Evolutionary conservation across 208 protist species (phyloP).

Genomic region (Naegleria lovaniensis): DNA sequence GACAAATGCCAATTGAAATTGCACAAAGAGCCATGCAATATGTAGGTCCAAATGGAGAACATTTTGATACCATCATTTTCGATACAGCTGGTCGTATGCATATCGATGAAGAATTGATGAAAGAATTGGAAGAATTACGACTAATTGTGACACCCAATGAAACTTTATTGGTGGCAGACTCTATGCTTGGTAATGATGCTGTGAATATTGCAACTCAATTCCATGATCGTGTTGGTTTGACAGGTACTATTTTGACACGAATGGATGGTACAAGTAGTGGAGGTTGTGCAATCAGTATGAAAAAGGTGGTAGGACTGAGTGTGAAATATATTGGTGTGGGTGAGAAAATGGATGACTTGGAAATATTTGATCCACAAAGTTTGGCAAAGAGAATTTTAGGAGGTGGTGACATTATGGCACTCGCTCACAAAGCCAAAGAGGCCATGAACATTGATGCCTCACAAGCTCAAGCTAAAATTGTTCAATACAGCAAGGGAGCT

Average conservation of each 20-base stretch:
- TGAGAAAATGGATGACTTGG: background rate
- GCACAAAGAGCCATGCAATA: background rate
- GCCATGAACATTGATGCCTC: background rate
- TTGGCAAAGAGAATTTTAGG: background rate
- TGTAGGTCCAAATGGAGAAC: background rate
- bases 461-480: background rate
- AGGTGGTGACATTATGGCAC: background rate
- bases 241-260: background rate
- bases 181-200: constrained; percentile 24
- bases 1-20: constrained; percentile 1
- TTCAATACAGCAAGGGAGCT: background rate
- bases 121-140: background rate
- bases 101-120: background rate
- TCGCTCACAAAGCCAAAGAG: background rate
- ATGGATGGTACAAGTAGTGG: background rate
- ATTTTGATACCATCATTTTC: background rate
- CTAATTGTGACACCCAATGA: background rate
- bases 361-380: background rate
- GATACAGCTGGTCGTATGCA: constrained; percentile 5
- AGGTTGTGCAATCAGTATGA: constrained; percentile 10
- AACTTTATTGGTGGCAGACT: background rate
- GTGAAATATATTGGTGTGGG: constrained; percentile 13
- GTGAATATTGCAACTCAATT: constrained; percentile 16
- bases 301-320: background rate
- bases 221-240: background rate